Evolutionary conservation across 169 alveolate genomes (phyloP).

Genomic region (Cystoisospora suis): DNA sequence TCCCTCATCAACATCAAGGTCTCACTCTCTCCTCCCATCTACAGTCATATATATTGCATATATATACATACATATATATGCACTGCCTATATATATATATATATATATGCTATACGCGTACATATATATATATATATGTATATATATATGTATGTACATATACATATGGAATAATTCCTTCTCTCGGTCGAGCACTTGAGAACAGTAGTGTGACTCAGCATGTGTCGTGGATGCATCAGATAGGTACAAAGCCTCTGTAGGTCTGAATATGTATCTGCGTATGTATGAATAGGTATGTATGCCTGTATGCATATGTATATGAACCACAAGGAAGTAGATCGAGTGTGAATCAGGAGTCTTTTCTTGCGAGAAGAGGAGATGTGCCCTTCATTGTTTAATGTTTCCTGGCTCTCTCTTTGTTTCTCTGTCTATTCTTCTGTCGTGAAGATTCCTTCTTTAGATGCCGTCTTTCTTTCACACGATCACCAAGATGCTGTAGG

Average conservation of each 20-base stretch:
- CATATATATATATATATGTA: neutral
- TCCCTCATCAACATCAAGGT: neutral
- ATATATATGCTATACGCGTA: neutral
- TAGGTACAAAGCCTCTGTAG: no score
- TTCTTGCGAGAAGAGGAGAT: no score
- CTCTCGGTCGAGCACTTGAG: no score
- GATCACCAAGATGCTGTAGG: slow-evolving; percentile 74
- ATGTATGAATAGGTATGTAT: neutral
- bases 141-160: neutral
- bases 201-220: no score
- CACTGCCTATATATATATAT: neutral
- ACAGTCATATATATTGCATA: neutral
- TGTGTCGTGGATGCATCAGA: no score
- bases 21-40: neutral
- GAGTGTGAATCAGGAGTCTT: no score
- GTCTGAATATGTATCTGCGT: neutral
- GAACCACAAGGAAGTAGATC: no score
- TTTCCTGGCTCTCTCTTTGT: no score
- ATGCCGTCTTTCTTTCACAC: slow-evolving; percentile 71
- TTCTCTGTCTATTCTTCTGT: no score
- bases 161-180: no score
- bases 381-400: no score
- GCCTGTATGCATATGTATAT: neutral
- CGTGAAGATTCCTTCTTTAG: slow-evolving; percentile 23
- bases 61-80: neutral